A percentile compares a stretch with the other conserved stretches of the same genome.
Evolutionary conservation across 805 yeast genomes (phyloP).

Genomic region (Spathaspora gorwiae): DNA sequence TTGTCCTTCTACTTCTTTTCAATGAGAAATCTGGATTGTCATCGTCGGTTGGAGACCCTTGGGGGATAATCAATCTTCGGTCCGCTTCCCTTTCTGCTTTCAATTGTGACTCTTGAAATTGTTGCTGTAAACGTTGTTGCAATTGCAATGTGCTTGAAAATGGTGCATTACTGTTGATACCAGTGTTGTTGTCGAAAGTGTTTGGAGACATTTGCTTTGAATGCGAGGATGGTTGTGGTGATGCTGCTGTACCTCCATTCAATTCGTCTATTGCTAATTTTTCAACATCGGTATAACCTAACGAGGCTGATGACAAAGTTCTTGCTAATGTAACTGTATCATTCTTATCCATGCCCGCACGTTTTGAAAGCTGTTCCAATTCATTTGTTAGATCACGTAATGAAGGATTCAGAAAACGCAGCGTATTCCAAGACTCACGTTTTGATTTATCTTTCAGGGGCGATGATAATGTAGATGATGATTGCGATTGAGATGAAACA

Average conservation of each 20-base stretch:
- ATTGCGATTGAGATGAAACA: conserved; percentile 2
- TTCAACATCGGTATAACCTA: conserved; percentile 54
- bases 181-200: not conserved
- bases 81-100: conserved; percentile 7
- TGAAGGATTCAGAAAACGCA: conserved; percentile 49
- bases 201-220: too few species aligned
- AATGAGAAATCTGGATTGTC: conserved; percentile 23
- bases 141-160: conserved; percentile 5
- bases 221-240: conserved; percentile 13
- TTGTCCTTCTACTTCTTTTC: conserved; percentile 36
- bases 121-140: conserved; percentile 14
- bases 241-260: conserved; percentile 2
- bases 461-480: conserved; percentile 3
- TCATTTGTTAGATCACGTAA: conserved; percentile 70
- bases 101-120: conserved; percentile 11
- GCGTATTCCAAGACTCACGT: conserved; percentile 8
- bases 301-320: conserved; percentile 65
- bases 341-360: conserved; percentile 72
- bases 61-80: conserved; percentile 23
- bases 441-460: conserved; percentile 5
- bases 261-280: conserved; percentile 36
- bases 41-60: not conserved
- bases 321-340: conserved; percentile 84
- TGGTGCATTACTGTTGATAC: not conserved
- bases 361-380: conserved; percentile 64